Evolutionary conservation across 305 asterid genomes (phyloP).

Genomic region (Fraxinus sp.): DNA sequence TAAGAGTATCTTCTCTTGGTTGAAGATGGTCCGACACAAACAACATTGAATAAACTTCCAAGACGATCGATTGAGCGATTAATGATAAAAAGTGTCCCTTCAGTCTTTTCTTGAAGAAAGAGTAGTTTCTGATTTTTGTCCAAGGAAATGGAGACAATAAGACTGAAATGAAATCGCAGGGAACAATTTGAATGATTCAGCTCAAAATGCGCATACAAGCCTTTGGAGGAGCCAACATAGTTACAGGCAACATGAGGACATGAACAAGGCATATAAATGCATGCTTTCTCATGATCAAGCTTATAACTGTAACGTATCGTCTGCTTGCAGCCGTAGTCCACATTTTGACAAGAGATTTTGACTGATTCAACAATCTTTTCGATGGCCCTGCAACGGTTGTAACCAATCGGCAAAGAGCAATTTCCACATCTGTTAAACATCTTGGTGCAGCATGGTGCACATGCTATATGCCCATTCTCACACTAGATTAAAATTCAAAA

Average conservation of each 20-base stretch:
- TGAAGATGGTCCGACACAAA: constrained; percentile 46
- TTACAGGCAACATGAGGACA: constrained; percentile 49
- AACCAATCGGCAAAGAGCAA: constrained; percentile 66
- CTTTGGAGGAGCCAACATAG: constrained; percentile 30
- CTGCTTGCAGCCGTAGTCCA: constrained; percentile 51
- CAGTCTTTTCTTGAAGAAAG: constrained; percentile 42
- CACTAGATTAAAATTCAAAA: constrained; percentile 42
- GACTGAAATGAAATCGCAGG: constrained; percentile 26
- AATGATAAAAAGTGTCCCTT: constrained; percentile 40
- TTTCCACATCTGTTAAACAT: constrained; percentile 54
- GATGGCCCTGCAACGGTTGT: constrained; percentile 68
- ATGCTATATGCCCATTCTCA: constrained; percentile 83
- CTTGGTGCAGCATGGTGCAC: constrained; percentile 60
- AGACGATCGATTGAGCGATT: constrained; percentile 25
- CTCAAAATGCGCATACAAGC: constrained; percentile 46
- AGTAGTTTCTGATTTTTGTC: constrained; percentile 28
- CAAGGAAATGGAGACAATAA: constrained; percentile 23
- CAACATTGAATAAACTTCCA: constrained; percentile 32
- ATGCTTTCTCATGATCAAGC: constrained; percentile 40
- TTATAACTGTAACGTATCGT: constrained; percentile 36
- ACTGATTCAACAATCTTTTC: constrained; percentile 71
- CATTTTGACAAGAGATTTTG: constrained; percentile 45
- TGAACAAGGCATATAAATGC: constrained; percentile 46
- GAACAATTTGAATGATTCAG: constrained; percentile 29
- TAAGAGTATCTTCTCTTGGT: constrained; percentile 33